phyloP scores from a whole-genome alignment of 208 protist species.

The Leishmania braziliensis region DNA sequence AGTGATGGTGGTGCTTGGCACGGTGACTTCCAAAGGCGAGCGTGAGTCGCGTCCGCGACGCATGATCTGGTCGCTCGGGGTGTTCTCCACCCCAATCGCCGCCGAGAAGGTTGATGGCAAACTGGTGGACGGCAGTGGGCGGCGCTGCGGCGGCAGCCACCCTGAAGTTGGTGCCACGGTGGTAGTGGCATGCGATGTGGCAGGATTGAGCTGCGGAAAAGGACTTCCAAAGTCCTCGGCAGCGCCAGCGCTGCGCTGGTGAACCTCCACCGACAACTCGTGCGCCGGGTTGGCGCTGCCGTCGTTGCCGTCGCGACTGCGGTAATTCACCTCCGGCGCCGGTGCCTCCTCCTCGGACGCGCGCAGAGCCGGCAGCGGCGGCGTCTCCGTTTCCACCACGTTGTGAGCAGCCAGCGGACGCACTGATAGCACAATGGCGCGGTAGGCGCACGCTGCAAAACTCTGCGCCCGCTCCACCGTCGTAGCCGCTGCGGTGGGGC shows the following conservation, averaged over 20 bases:
- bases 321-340: neutral
- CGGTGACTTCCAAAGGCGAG: slow-evolving; percentile 8
- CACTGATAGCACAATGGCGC: slow-evolving; percentile 32
- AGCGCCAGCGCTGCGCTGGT: neutral
- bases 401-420: slow-evolving; percentile 19
- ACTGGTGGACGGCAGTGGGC: neutral
- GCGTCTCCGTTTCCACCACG: slow-evolving; percentile 30
- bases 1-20: neutral
- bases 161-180: neutral
- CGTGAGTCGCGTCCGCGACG: slow-evolving; percentile 16
- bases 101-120: neutral
- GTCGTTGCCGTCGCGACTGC: neutral
- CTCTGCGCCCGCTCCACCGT: slow-evolving; percentile 24
- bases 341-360: slow-evolving; percentile 25
- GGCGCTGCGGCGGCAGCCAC: neutral
- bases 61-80: slow-evolving; percentile 30
- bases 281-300: neutral
- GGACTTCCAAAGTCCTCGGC: neutral
- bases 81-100: neutral
- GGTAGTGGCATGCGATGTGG: neutral
- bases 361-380: slow-evolving; percentile 33
- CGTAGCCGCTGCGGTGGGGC: neutral
- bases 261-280: neutral
- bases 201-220: neutral
- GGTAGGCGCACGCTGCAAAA: slow-evolving; percentile 37